A percentile compares a stretch with the other conserved stretches of the same genome.
Conservation (phyloP, 2,329 filamentous ascomycete species). For the Calonectria hawksworthii region DNA sequence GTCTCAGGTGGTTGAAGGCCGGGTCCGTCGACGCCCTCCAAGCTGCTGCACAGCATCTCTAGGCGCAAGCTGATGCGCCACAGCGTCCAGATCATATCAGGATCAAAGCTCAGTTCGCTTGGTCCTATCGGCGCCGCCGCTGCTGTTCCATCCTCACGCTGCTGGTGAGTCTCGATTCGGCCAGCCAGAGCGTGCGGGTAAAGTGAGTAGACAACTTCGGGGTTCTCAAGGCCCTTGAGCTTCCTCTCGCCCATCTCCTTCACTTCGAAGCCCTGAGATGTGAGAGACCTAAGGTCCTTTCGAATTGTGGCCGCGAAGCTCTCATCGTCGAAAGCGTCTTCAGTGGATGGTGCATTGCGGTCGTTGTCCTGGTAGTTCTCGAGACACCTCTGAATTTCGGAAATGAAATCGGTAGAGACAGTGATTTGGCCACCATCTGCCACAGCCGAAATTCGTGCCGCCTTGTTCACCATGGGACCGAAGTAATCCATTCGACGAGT, state of each 20-base stretch:
- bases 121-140: slow-evolving; percentile 73
- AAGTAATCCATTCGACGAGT: slow-evolving; percentile 99
- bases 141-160: slow-evolving; percentile 63
- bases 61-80: slow-evolving; percentile 91
- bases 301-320: slow-evolving; percentile 81
- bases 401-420: slow-evolving; percentile 96
- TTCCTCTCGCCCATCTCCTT: slow-evolving; percentile 97
- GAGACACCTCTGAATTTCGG: slow-evolving; percentile 91
- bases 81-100: slow-evolving; percentile 87
- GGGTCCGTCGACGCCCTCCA: slow-evolving; percentile 78
- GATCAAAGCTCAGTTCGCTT: slow-evolving; percentile 81
- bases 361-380: slow-evolving; percentile 92
- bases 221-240: slow-evolving; percentile 96
- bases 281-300: slow-evolving; percentile 88
- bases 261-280: slow-evolving; percentile 93
- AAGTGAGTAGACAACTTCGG: slow-evolving; percentile 94
- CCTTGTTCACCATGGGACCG: slow-evolving; percentile 98
- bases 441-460: slow-evolving; percentile 91
- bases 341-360: slow-evolving; percentile 76
- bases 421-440: slow-evolving; percentile 98
- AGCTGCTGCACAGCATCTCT: slow-evolving; percentile 90
- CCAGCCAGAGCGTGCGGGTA: slow-evolving; percentile 91
- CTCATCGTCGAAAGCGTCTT: slow-evolving; percentile 80
- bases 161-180: slow-evolving; percentile 78
- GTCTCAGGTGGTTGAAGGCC: slow-evolving; percentile 85